phyloP scores from a whole-genome alignment of 208 protist species.

The Endotrypanum monterogeii region DNA sequence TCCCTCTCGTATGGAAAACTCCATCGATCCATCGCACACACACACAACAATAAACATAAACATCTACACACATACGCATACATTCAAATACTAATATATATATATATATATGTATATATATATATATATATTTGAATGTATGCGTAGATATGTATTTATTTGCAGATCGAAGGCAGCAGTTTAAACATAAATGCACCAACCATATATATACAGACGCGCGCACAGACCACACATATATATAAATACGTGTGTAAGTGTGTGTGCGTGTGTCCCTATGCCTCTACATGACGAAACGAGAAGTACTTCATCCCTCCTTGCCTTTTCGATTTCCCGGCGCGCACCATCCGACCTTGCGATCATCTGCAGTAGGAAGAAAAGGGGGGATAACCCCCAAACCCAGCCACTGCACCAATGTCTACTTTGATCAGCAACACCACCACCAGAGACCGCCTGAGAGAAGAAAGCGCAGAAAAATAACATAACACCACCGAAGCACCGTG shows the following conservation, averaged over 20 bases:
- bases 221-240: not conserved
- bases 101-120: too few species aligned
- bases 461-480: not conserved
- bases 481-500: not conserved
- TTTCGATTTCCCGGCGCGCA: not conserved
- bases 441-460: not conserved
- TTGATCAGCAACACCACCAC: not conserved
- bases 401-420: not conserved
- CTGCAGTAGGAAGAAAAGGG: not conserved
- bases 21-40: not conserved
- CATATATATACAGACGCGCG: not conserved
- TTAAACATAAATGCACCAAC: too few species aligned
- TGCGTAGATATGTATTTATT: too few species aligned
- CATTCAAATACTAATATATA: not conserved
- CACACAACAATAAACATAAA: not conserved
- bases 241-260: too few species aligned
- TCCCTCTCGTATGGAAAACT: not conserved
- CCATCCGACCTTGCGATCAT: not conserved
- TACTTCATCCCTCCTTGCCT: not conserved
- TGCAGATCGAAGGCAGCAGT: too few species aligned
- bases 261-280: too few species aligned
- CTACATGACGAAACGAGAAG: too few species aligned
- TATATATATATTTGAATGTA: not conserved
- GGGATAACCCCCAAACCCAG: not conserved
- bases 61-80: not conserved